Evolutionary conservation across 495 filamentous ascomycete species (phyloP).

Genomic region (Jackrogersella minutella): DNA sequence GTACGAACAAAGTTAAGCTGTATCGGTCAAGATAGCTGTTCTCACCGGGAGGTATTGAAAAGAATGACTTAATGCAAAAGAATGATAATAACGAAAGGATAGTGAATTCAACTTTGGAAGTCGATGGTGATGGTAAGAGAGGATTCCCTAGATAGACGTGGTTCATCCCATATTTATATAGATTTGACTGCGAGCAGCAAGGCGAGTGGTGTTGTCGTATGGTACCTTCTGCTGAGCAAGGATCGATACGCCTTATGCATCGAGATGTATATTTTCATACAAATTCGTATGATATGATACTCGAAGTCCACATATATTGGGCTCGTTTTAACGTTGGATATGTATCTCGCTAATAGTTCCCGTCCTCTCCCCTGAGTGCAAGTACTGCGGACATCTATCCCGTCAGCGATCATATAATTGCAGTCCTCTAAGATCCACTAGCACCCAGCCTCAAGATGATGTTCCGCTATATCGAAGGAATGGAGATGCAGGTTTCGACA

Average conservation of each 20-base stretch:
- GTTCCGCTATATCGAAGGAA: slow-evolving; percentile 13
- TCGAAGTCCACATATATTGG: too few species aligned
- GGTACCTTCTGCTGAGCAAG: too few species aligned
- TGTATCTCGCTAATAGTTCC: too few species aligned
- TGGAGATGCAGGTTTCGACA: slow-evolving; percentile 26
- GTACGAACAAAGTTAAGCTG: slow-evolving; percentile 23
- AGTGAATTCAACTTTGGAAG: slow-evolving; percentile 34
- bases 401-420: slow-evolving; percentile 29
- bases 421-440: slow-evolving; percentile 32
- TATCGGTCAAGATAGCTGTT: slow-evolving; percentile 43
- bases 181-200: slow-evolving; percentile 7
- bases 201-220: slow-evolving; percentile 4
- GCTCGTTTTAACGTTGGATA: too few species aligned
- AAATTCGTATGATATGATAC: too few species aligned
- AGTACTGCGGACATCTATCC: too few species aligned
- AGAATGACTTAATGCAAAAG: slow-evolving; percentile 32
- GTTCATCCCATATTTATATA: slow-evolving; percentile 37
- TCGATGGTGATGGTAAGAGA: slow-evolving; percentile 28
- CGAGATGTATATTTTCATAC: too few species aligned
- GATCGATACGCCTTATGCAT: too few species aligned
- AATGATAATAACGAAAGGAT: slow-evolving; percentile 27
- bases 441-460: background rate
- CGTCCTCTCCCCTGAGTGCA: too few species aligned
- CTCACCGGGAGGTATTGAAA: slow-evolving; percentile 43
- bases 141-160: background rate